A percentile compares a stretch with the other conserved stretches of the same genome.
Conservation (phyloP, 1,284 basidiomycete genomes). For the Ceratobasidium sp. region DNA sequence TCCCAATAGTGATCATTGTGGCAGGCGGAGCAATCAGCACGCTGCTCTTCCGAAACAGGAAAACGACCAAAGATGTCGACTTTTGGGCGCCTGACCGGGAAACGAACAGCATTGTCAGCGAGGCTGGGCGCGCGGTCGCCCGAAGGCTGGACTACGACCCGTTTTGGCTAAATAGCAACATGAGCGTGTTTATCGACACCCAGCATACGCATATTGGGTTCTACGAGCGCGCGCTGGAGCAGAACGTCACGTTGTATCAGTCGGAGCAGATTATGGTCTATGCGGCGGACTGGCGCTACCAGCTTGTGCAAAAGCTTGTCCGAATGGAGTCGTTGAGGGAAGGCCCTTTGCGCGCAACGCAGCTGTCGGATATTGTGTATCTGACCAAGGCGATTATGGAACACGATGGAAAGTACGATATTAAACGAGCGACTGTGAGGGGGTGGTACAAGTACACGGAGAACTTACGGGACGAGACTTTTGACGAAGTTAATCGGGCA, state of each 20-base stretch:
- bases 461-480: slow-evolving; percentile 31
- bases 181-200: slow-evolving; percentile 36
- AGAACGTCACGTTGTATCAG: slow-evolving; percentile 25
- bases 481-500: slow-evolving; percentile 35
- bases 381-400: slow-evolving; percentile 29
- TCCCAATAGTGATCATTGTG: slow-evolving; percentile 38
- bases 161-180: slow-evolving; percentile 40
- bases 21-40: slow-evolving; percentile 33
- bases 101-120: slow-evolving; percentile 37
- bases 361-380: slow-evolving; percentile 37
- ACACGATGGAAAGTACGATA: not conserved
- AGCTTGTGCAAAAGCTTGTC: slow-evolving; percentile 39
- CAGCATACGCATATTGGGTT: slow-evolving; percentile 26
- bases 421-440: slow-evolving; percentile 1
- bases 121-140: slow-evolving; percentile 39
- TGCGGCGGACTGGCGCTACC: slow-evolving; percentile 41
- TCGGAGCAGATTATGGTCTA: slow-evolving; percentile 38
- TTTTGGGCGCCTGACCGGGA: slow-evolving; percentile 40
- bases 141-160: slow-evolving; percentile 35
- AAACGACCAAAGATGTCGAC: slow-evolving; percentile 41
- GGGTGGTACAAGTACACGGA: slow-evolving; percentile 33
- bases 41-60: slow-evolving; percentile 37
- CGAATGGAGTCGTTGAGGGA: slow-evolving; percentile 23
- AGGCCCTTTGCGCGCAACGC: slow-evolving; percentile 10
- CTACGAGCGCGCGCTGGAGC: slow-evolving; percentile 24